Base-by-base conservation (phyloP, 2,329 filamentous ascomycete species). In the Penicillium decumbens region DNA sequence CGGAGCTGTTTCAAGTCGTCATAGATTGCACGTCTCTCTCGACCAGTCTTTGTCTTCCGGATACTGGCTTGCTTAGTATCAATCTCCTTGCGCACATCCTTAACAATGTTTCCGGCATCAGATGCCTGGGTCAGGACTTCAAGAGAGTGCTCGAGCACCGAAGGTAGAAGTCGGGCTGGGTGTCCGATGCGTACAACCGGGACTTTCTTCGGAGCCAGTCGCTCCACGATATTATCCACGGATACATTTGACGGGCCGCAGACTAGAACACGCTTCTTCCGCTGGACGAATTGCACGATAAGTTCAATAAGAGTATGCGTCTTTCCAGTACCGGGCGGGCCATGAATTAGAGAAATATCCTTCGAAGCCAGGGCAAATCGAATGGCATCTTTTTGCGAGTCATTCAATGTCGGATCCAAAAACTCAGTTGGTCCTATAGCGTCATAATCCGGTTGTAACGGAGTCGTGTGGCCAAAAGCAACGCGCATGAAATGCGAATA, bases 171-270 rank as follows among this genome's bases (percentile, higher is more conserved):
- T 18, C 93, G 84, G 1, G 93, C 93, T 0, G 93, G 93, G 69
- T 98, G 93, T 1, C 93, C 93, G 0, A 98, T 81, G 1, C 93
- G 86, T 30, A 97, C 80, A 61, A 97, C 89, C 0, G 89, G 86
- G 1, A 96, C 78, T 63, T 89, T 90, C 68, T 91, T 87, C 0
- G 88, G 83, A 1, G 90, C 83, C 1, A 97, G 80, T 6, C 93
- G 84, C 71, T 98, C 93, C 7, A 96, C 91, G 50, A 98, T 95
- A 65, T 98, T 98, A 78, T 98, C 93, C 1, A 98, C 93, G 0
- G 89, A 93, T 60, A 98, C 91, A 67, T 98, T 98, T 27, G 89
- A 95, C 0, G 93, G 93, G 0, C 92, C 93, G 63, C 93, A 97
- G n/a, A 97, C 92, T 1, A 97, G 78, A 9, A 97, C 77, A 1